Evolutionary conservation across 306 rosid genomes (phyloP), one percentile per base, ranked within the genome.

Genomic region (Parietaria judaica): DNA sequence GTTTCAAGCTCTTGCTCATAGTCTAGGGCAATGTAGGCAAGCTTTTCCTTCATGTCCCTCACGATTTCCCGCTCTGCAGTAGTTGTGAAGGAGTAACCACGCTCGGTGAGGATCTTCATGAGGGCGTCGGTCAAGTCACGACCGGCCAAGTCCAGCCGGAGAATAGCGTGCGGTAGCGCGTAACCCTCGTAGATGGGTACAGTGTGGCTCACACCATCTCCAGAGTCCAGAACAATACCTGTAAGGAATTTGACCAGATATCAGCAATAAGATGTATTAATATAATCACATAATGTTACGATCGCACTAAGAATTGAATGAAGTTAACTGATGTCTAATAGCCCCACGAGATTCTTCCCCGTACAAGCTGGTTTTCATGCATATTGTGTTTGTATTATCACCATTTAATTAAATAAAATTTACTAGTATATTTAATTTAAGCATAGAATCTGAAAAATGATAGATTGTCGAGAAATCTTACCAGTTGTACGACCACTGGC

Each of bases 401-500:
- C 31, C 31, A 23, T 23, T 23, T 23, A 23, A 23, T 23, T 23
- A 23, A 23, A 23, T 6, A 51, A 41, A 5, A 41, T 41, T 41
- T 41, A 8, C 9, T 5, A 5, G 45, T 41, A 8, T 41, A 8
- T 41, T 5, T 41, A 8, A 1, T 5, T 41, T 41, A 41, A 5
- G 9, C 9, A 41, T 41, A 41, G 2, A 65, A 14, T 47, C 41
- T 38, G 15, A 3, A 37, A 60, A 54, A 58, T 45, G 36, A 60
- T 41, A 41, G 45, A 41, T 41, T 41, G 6, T 5, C 45, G 9
- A 8, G 6, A 41, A 41, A 5, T 41, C 89, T 80, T 62, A 88
- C 96, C 94, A 44, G 96, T 86, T 51, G 96, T 89, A 49, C 96
- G 96, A 66, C 96, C 96, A 78, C 95, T 86, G 39, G 96, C 90